Conservation (phyloP, 139 green algal genomes). For the Coccomyxa sp. region DNA sequence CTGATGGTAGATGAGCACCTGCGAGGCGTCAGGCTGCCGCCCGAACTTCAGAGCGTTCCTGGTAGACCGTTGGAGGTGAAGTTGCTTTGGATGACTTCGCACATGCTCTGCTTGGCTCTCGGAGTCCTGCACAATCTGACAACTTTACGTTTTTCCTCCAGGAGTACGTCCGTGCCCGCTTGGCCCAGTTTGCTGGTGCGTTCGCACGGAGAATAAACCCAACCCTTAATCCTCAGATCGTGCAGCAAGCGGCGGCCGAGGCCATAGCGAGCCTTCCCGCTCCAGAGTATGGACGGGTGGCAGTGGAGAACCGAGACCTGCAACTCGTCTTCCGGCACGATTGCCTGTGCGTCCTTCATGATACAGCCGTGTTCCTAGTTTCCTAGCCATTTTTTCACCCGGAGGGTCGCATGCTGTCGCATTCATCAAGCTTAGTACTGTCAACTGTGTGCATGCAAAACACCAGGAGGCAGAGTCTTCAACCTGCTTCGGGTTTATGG, state of each 20-base stretch:
- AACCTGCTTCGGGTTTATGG: too few species aligned
- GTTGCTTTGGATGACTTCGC: not conserved
- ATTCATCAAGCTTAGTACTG: not conserved
- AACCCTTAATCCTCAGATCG: constrained; percentile 24
- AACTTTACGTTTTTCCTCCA: constrained; percentile 20
- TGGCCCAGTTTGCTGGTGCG: constrained; percentile 54
- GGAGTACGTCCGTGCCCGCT: constrained; percentile 57
- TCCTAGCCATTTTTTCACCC: not conserved
- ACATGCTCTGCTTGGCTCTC: not conserved
- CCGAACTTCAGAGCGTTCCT: not conserved
- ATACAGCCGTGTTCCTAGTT: not conserved
- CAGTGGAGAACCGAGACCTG: constrained; percentile 61
- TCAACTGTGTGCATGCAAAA: not conserved
- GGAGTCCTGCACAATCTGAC: not conserved
- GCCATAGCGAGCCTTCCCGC: constrained; percentile 49
- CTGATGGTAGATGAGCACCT: not conserved
- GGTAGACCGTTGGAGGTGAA: not conserved
- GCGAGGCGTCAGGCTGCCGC: not conserved
- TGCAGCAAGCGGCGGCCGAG: constrained; percentile 52
- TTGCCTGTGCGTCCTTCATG: constrained; percentile 60
- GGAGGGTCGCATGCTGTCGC: not conserved
- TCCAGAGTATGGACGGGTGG: constrained; percentile 48
- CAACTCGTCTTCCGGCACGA: constrained; percentile 89
- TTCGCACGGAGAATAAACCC: constrained; percentile 42
- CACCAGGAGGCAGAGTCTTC: too few species aligned